Evolutionary conservation across 2,329 filamentous ascomycete species (phyloP).

Genomic region (Colletotrichum sp.): DNA sequence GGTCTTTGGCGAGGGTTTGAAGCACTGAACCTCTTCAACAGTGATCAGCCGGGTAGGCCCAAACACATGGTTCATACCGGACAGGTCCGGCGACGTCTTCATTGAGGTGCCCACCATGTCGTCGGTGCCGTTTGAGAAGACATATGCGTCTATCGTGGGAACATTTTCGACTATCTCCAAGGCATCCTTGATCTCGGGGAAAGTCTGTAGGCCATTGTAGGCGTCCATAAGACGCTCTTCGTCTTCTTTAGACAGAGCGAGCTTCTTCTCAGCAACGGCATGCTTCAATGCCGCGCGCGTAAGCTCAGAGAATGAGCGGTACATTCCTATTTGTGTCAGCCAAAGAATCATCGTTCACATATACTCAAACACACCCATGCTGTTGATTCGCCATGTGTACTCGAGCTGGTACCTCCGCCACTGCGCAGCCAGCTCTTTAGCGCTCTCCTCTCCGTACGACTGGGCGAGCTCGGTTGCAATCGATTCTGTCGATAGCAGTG

Average conservation of each 20-base stretch:
- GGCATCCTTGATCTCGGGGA: conserved; percentile 65
- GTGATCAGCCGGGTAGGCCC: conserved; percentile 53
- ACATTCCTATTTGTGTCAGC: conserved; percentile 51
- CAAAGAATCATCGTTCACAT: not conserved
- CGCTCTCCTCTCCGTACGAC: conserved; percentile 63
- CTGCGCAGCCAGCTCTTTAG: conserved; percentile 59
- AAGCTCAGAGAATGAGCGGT: conserved; percentile 66
- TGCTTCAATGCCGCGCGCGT: conserved; percentile 67
- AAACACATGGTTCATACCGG: conserved; percentile 51
- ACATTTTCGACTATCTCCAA: conserved; percentile 52
- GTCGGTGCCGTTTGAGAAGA: conserved; percentile 75
- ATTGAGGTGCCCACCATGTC: conserved; percentile 69
- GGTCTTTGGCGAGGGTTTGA: conserved; percentile 68
- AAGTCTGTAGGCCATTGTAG: conserved; percentile 69
- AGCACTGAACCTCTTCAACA: conserved; percentile 63
- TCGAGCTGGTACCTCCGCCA: conserved; percentile 77
- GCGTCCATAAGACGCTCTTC: conserved; percentile 61
- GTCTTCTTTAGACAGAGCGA: conserved; percentile 47
- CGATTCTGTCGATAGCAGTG: conserved; percentile 73
- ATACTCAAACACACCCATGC: conserved; percentile 66
- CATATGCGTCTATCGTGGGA: conserved; percentile 53
- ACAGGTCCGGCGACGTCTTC: conserved; percentile 59
- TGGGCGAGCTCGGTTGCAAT: conserved; percentile 64
- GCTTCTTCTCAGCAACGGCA: conserved; percentile 62
- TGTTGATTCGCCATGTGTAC: conserved; percentile 78